These are phyloP conservation scores for Amylostereum areolatum DNA, from an alignment of 1,284 basidiomycete species.

Conservation along the genomic window DNA sequence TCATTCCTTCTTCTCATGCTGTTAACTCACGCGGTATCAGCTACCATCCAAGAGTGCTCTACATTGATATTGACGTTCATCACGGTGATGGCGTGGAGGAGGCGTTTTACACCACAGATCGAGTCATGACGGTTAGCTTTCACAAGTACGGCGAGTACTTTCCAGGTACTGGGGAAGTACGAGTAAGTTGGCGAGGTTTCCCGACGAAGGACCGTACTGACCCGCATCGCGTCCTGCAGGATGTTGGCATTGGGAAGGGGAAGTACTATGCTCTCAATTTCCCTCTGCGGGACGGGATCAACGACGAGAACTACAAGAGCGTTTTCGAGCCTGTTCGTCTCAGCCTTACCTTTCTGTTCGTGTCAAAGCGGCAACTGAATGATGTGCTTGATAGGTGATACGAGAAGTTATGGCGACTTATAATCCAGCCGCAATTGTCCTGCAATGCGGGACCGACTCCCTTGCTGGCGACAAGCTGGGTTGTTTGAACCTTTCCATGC, in stretches of 20 bases:
- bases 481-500: constrained; percentile 95
- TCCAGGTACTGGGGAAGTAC: constrained; percentile 94
- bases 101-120: constrained; percentile 97
- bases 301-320: constrained; percentile 91
- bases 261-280: constrained; percentile 95
- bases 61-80: constrained; percentile 99
- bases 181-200: constrained; percentile 43
- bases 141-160: constrained; percentile 99
- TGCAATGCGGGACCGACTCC: constrained; percentile 99
- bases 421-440: constrained; percentile 91
- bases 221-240: constrained; percentile 38
- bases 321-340: constrained; percentile 88
- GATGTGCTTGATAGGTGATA: constrained; percentile 63
- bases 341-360: background rate
- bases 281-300: constrained; percentile 92
- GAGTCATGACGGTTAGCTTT: constrained; percentile 98
- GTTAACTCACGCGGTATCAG: constrained; percentile 29
- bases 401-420: constrained; percentile 94
- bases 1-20: constrained; percentile 1
- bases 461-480: constrained; percentile 96
- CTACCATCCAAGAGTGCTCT: constrained; percentile 92
- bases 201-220: constrained; percentile 4
- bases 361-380: background rate
- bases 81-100: constrained; percentile 99
- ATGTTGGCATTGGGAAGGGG: constrained; percentile 89